These are phyloP conservation scores for Hemerocallis citrina DNA, from an alignment of 106 monocot genomes.

Conservation along the genomic window DNA sequence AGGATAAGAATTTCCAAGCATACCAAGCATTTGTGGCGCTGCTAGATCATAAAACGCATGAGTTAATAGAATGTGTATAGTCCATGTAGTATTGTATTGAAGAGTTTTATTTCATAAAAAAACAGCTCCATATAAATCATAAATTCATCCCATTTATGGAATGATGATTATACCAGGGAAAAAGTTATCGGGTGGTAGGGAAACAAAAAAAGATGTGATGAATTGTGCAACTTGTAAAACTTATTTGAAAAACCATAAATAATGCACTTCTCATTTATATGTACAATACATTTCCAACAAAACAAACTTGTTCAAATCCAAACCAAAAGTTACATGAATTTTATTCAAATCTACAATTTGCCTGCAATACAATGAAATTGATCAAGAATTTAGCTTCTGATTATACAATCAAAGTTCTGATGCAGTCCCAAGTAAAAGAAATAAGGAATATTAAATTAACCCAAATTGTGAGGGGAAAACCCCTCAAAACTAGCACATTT, in stretches of 20 bases:
- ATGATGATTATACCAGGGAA: background rate
- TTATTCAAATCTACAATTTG: background rate
- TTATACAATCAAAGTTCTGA: too few relatives aligned
- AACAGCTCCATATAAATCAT: background rate
- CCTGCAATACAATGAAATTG: background rate
- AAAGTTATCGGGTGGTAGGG: too few relatives aligned
- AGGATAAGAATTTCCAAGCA: conserved; percentile 91
- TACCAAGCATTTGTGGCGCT: conserved; percentile 81
- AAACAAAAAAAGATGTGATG: background rate
- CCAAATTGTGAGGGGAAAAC: too few relatives aligned
- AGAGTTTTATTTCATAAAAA: too few relatives aligned
- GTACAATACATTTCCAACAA: too few relatives aligned
- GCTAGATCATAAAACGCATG: conserved; percentile 11
- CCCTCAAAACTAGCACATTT: too few relatives aligned
- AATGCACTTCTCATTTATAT: too few relatives aligned
- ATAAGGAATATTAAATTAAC: too few relatives aligned
- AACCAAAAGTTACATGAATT: background rate
- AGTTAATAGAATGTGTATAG: background rate
- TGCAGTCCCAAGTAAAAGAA: too few relatives aligned
- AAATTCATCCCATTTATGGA: background rate
- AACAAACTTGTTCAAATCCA: too few relatives aligned
- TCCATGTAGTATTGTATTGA: background rate
- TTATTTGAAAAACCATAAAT: background rate
- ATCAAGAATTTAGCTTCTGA: too few relatives aligned
- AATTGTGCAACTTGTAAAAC: background rate